Conservation (phyloP, 2,329 filamentous ascomycete genomes). For the Chrysosporium keratinophilum region DNA sequence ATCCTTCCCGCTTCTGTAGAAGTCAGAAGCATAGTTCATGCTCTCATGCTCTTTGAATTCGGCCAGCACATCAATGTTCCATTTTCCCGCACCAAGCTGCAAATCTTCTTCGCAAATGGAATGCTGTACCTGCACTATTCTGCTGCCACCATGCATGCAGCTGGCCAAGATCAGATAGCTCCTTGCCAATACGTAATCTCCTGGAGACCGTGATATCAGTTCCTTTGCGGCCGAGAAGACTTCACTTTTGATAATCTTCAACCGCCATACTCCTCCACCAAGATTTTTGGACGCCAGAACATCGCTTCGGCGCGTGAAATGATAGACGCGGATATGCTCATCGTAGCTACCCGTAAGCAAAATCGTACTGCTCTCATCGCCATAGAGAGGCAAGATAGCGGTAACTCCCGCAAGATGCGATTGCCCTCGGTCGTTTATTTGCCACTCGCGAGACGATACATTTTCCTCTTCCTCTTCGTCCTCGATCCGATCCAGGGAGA, state of each 20-base stretch:
- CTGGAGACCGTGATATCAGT: neutral
- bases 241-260: conserved; percentile 45
- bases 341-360: conserved; percentile 88
- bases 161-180: conserved; percentile 59
- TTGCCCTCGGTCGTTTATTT: conserved; percentile 40
- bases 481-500: conserved; percentile 16
- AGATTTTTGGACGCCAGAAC: conserved; percentile 57
- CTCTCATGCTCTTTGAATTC: conserved; percentile 78
- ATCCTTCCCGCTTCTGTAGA: conserved; percentile 20
- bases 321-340: conserved; percentile 61
- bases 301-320: conserved; percentile 29
- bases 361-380: conserved; percentile 42
- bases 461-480: conserved; percentile 16
- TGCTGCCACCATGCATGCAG: conserved; percentile 83
- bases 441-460: conserved; percentile 6
- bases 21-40: conserved; percentile 87
- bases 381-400: conserved; percentile 62
- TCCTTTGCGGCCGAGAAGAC: neutral
- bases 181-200: neutral
- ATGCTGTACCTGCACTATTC: conserved; percentile 46
- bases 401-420: conserved; percentile 77
- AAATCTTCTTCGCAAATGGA: conserved; percentile 21
- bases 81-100: conserved; percentile 37
- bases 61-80: conserved; percentile 55
- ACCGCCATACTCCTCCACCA: conserved; percentile 74